phyloP scores from a whole-genome alignment of 2,329 filamentous ascomycete species.

The Claviceps monticola region DNA sequence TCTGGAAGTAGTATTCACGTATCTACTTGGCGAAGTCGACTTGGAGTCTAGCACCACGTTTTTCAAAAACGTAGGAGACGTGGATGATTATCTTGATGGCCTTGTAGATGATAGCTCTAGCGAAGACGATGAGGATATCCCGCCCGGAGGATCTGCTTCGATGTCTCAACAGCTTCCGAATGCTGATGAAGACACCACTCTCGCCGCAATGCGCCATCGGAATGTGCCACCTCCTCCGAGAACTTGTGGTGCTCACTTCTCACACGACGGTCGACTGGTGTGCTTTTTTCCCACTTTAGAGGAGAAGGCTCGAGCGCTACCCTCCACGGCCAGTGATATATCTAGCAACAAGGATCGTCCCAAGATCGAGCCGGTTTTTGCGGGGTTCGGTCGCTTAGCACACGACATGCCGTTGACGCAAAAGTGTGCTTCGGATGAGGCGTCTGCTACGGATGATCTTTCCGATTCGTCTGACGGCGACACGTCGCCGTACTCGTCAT shows the following conservation, averaged over 20 bases:
- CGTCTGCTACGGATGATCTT: constrained; percentile 36
- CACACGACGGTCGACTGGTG: constrained; percentile 46
- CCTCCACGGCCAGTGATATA: constrained; percentile 32
- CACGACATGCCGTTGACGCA: constrained; percentile 36
- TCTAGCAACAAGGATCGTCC: constrained; percentile 33
- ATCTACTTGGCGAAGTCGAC: constrained; percentile 49
- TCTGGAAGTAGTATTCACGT: constrained; percentile 47
- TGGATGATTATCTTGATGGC: constrained; percentile 42
- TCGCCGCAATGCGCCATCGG: constrained; percentile 37
- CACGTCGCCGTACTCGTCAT: constrained; percentile 33
- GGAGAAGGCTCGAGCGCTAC: constrained; percentile 38
- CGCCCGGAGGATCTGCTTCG: constrained; percentile 37
- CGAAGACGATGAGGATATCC: constrained; percentile 53
- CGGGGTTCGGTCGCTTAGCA: constrained; percentile 40
- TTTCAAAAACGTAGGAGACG: constrained; percentile 50
- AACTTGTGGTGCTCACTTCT: constrained; percentile 47
- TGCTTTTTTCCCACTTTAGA: constrained; percentile 60
- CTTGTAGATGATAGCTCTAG: constrained; percentile 68
- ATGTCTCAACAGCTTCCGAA: constrained; percentile 50
- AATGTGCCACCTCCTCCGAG: constrained; percentile 42
- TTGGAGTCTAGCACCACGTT: constrained; percentile 45
- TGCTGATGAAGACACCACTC: constrained; percentile 37
- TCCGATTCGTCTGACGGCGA: constrained; percentile 36
- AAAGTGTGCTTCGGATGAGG: constrained; percentile 33
- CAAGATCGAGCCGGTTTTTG: constrained; percentile 42